A percentile compares a stretch with the other conserved stretches of the same genome.
Conservation (phyloP, 495 filamentous ascomycete genomes). For the Monascus purpureus region DNA sequence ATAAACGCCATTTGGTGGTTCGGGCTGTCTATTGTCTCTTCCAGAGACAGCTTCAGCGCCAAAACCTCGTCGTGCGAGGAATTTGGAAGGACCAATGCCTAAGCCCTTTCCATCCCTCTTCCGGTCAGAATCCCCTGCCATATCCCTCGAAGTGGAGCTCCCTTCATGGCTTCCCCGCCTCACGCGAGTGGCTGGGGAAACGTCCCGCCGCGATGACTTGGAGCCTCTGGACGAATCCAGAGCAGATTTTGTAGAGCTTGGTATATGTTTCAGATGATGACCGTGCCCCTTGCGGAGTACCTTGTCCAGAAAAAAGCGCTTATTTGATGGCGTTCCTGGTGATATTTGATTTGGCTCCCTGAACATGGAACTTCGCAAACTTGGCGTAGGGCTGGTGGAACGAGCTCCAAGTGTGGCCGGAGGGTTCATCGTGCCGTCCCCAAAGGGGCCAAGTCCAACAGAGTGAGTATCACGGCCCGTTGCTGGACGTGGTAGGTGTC, state of each 20-base stretch:
- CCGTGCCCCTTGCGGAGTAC: constrained; percentile 41
- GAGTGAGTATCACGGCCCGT: constrained; percentile 58
- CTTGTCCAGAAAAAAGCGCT: constrained; percentile 52
- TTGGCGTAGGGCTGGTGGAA: constrained; percentile 64
- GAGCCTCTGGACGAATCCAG: constrained; percentile 22
- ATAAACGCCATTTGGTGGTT: constrained; percentile 35
- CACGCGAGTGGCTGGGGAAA: constrained; percentile 28
- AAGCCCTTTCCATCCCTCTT: constrained; percentile 29
- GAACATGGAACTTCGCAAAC: constrained; percentile 40
- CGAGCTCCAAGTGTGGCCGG: constrained; percentile 36
- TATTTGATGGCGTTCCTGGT: constrained; percentile 40
- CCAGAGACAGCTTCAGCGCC: constrained; percentile 35
- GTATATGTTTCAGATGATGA: constrained; percentile 40
- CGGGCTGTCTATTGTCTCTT: constrained; percentile 16
- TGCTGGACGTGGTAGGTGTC: constrained; percentile 36
- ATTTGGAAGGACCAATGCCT: constrained; percentile 18
- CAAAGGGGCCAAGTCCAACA: constrained; percentile 34
- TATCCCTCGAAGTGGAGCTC: constrained; percentile 9
- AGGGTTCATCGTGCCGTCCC: constrained; percentile 36
- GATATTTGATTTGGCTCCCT: constrained; percentile 43
- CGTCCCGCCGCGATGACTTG: constrained; percentile 35
- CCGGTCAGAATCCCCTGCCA: constrained; percentile 28
- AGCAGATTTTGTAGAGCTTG: constrained; percentile 39
- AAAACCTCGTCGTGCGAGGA: constrained; percentile 35
- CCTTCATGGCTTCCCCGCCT: constrained; percentile 33